Evolutionary conservation across 768 basidiomycete species (phyloP).

Genomic region (Boletus rubroflammeus): DNA sequence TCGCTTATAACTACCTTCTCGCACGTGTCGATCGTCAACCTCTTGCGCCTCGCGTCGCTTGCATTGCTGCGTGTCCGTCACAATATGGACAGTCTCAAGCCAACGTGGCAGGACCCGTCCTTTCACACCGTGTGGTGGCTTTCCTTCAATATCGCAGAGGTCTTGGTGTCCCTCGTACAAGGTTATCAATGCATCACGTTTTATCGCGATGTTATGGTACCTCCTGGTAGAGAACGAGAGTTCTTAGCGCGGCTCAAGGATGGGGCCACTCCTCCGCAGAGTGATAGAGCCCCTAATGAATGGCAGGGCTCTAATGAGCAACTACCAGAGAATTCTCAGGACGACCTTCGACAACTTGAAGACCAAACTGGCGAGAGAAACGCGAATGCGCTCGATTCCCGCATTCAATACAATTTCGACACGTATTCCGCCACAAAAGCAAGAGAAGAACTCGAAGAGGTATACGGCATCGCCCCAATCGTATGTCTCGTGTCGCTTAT

Average conservation of each 20-base stretch:
- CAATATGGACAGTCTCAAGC: conserved; percentile 37
- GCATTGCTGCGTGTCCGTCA: conserved; percentile 51
- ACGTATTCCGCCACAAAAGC: conserved; percentile 58
- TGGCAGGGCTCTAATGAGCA: conserved; percentile 13
- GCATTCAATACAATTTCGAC: conserved; percentile 65
- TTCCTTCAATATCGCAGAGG: conserved; percentile 66
- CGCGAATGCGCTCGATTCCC: conserved; percentile 28
- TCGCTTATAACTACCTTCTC: conserved; percentile 39
- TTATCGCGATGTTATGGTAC: conserved; percentile 67
- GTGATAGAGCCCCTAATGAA: conserved; percentile 6
- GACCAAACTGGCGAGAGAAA: conserved; percentile 11
- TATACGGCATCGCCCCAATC: conserved; percentile 77
- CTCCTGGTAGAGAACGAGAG: conserved; percentile 39
- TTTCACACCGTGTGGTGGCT: conserved; percentile 77
- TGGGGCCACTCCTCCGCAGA: conserved; percentile 1
- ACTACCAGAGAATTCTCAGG: conserved; percentile 6
- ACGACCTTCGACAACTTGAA: conserved; percentile 21
- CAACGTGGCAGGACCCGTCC: conserved; percentile 52
- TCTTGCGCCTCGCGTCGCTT: conserved; percentile 53
- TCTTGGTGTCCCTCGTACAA: conserved; percentile 59
- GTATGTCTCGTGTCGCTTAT: conserved; percentile 41
- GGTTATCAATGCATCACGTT: conserved; percentile 65
- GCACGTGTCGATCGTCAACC: conserved; percentile 49
- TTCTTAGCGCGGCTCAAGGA: conserved; percentile 32
- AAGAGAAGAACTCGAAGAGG: conserved; percentile 72